Conservation (phyloP, 768 basidiomycete genomes). For the Lactifluus hygrophoroides region DNA sequence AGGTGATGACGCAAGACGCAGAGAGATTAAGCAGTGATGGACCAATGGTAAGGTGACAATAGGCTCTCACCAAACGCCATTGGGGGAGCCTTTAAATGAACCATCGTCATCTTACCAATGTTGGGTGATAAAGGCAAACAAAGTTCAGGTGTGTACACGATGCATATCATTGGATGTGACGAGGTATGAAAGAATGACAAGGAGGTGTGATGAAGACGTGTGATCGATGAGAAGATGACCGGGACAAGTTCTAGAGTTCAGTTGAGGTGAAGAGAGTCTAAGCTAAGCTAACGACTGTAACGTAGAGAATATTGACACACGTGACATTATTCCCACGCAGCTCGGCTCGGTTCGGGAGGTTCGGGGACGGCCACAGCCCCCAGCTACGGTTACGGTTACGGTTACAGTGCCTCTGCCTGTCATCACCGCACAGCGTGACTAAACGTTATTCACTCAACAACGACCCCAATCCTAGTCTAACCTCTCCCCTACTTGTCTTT, state of each 20-base stretch:
- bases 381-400: background rate
- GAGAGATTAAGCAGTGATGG: constrained; percentile 3
- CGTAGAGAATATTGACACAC: no score
- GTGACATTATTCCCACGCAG: background rate
- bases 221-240: background rate
- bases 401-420: no score
- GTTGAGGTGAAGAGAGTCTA: background rate
- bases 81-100: no score
- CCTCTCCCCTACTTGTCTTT: background rate
- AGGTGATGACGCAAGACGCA: constrained; percentile 11
- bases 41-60: constrained; percentile 9
- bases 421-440: background rate
- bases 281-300: background rate
- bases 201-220: background rate
- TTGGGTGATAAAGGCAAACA: constrained; percentile 12
- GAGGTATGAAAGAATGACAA: background rate
- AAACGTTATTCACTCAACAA: background rate
- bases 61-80: constrained; percentile 1
- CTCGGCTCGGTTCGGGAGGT: background rate
- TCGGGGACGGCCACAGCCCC: background rate
- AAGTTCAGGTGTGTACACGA: constrained; percentile 4
- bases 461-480: background rate
- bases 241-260: background rate
- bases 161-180: constrained; percentile 1
- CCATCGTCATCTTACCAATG: no score